Percentiles rank a stretch among this genome's conserved stretches.
phyloP scores from a whole-genome alignment of 139 green algal species.

The Chlorella sp. region DNA sequence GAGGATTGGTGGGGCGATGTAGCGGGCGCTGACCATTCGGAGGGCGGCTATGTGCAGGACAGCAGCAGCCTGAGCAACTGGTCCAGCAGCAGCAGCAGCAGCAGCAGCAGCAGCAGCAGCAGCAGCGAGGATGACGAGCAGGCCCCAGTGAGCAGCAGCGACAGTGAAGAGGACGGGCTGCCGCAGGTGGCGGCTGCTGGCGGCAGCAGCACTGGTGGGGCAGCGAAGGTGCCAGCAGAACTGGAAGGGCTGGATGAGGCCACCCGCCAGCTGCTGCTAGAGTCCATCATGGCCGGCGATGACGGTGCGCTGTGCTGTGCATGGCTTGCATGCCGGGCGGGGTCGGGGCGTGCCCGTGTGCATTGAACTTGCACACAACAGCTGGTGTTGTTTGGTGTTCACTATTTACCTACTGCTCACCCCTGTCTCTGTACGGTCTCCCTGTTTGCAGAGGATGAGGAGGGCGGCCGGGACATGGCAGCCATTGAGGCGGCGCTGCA shows the following conservation, averaged over 20 bases:
- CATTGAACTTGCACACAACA: no score
- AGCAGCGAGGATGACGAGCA: background rate
- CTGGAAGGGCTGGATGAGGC: conserved; percentile 36
- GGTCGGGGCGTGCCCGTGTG: no score
- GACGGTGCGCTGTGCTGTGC: conserved; percentile 21
- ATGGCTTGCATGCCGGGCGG: no score
- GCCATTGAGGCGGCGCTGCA: conserved; percentile 19
- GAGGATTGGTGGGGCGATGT: background rate
- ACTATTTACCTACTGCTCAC: no score
- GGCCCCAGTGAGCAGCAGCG: background rate
- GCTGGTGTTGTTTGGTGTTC: background rate
- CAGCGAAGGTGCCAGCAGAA: no score
- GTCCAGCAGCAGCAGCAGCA: background rate
- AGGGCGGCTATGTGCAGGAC: background rate
- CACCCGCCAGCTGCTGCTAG: conserved; percentile 45
- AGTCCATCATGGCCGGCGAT: conserved; percentile 36
- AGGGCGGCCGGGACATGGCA: conserved; percentile 5
- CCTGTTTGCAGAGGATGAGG: conserved; percentile 7
- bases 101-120: background rate
- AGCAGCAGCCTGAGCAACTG: background rate
- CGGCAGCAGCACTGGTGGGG: background rate
- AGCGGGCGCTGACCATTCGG: background rate
- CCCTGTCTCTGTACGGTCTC: background rate
- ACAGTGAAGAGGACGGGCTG: background rate
- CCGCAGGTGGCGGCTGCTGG: no score